A percentile compares a stretch with the other conserved stretches of the same genome.
These are phyloP conservation scores for Dothideomycetes sp. DNA, from an alignment of 2,329 filamentous ascomycete species.

Conservation along the genomic window DNA sequence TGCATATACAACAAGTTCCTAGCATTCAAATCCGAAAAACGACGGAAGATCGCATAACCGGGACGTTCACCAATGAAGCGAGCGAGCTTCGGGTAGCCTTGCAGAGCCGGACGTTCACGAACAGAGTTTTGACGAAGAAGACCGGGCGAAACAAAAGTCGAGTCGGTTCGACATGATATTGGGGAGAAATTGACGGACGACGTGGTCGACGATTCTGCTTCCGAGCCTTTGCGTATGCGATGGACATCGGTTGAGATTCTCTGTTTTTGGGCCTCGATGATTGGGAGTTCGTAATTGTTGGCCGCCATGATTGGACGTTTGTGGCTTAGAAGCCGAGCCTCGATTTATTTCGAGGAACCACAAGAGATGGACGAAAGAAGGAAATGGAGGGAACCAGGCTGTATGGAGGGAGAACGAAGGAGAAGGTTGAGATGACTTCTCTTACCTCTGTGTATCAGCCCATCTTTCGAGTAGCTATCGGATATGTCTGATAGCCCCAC, in stretches of 20 bases:
- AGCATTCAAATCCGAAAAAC: slow-evolving; percentile 20
- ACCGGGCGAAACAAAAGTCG: slow-evolving; percentile 13
- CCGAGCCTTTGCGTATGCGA: slow-evolving; percentile 1
- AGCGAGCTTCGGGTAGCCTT: slow-evolving; percentile 19
- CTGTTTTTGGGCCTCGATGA: slow-evolving; percentile 1
- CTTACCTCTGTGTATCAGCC: background rate
- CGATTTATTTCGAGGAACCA: background rate
- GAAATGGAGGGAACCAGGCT: background rate
- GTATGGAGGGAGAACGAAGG: background rate
- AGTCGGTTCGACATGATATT: slow-evolving; percentile 2
- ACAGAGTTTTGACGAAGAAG: slow-evolving; percentile 14
- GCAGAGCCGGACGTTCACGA: slow-evolving; percentile 14
- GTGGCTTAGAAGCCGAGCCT: background rate
- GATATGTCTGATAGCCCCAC: slow-evolving; percentile 1
- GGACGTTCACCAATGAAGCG: slow-evolving; percentile 16
- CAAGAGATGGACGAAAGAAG: background rate
- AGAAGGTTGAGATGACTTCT: background rate
- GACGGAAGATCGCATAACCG: slow-evolving; percentile 19
- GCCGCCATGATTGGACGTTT: slow-evolving; percentile 1
- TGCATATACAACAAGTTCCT: slow-evolving; percentile 22
- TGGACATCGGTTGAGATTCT: slow-evolving; percentile 4
- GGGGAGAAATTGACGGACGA: slow-evolving; percentile 9
- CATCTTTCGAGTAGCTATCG: too few relatives aligned
- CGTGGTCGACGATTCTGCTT: background rate
- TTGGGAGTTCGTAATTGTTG: slow-evolving; percentile 3